Conservation (phyloP, 2,329 filamentous ascomycete genomes). For the Tothia fuscella region DNA sequence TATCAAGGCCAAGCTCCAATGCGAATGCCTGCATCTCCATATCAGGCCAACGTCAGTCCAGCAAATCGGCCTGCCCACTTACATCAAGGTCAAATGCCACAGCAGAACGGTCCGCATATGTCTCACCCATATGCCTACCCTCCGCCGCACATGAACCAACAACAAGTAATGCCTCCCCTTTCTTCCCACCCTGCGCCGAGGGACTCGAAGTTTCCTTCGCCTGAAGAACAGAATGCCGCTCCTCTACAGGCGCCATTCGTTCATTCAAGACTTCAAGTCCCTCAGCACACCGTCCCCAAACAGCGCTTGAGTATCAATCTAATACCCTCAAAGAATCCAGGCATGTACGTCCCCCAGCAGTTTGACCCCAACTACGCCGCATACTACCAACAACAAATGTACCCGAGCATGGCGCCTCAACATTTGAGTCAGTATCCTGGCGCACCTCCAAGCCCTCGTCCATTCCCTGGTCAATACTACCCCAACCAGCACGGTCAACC, state of each 20-base stretch:
- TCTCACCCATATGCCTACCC: slow-evolving; percentile 49
- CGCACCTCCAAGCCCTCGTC: slow-evolving; percentile 29
- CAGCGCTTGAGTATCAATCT: slow-evolving; percentile 20
- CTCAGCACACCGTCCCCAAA: slow-evolving; percentile 11
- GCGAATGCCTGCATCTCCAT: slow-evolving; percentile 29
- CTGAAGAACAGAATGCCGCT: too few species aligned
- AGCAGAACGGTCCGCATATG: slow-evolving; percentile 41
- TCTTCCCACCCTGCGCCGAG: too few species aligned
- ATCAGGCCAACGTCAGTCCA: slow-evolving; percentile 46
- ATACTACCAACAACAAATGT: neutral
- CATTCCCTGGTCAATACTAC: slow-evolving; percentile 13
- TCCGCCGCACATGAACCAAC: slow-evolving; percentile 42
- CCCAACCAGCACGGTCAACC: slow-evolving; percentile 45
- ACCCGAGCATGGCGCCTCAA: slow-evolving; percentile 13
- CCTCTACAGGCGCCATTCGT: too few species aligned
- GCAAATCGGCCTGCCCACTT: slow-evolving; percentile 51
- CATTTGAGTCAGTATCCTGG: slow-evolving; percentile 28
- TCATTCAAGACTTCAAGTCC: too few species aligned
- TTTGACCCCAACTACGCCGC: neutral
- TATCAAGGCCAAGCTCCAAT: slow-evolving; percentile 8
- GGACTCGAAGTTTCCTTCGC: too few species aligned
- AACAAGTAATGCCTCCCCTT: slow-evolving; percentile 48
- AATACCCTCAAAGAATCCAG: slow-evolving; percentile 7
- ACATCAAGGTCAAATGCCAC: slow-evolving; percentile 33
- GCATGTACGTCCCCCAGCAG: slow-evolving; percentile 8